Percentiles rank a stretch among this genome's conserved stretches.
These are phyloP conservation scores for Fraxinus latifolia DNA, from an alignment of 305 asterid species.

Conservation along the genomic window DNA sequence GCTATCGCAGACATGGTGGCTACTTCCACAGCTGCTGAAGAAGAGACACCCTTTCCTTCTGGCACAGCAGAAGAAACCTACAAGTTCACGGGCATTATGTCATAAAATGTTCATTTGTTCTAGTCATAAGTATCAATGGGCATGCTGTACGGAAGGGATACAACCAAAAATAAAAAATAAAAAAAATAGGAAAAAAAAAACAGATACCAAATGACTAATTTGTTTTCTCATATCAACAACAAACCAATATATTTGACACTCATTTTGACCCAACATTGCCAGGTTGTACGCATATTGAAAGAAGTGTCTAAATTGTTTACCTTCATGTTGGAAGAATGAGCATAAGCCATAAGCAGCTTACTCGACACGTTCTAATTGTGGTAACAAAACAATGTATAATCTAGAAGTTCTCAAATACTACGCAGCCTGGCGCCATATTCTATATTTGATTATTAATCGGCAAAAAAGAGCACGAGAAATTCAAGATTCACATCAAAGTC, in stretches of 20 bases:
- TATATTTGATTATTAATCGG: neutral
- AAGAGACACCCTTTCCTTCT: conserved; percentile 99
- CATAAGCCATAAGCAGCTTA: neutral
- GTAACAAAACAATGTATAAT: neutral
- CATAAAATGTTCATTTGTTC: conserved; percentile 1
- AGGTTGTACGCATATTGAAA: neutral
- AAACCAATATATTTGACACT: neutral
- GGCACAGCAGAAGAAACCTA: conserved; percentile 99
- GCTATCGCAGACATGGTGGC: conserved; percentile 96
- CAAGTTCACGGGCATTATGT: conserved; percentile 7
- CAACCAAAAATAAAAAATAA: neutral
- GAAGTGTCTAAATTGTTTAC: neutral
- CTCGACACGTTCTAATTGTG: neutral
- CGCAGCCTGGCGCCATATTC: neutral
- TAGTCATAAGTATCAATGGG: conserved; percentile 3
- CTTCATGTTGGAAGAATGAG: neutral
- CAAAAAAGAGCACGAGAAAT: neutral
- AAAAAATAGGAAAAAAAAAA: neutral
- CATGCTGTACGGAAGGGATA: neutral
- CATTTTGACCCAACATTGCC: neutral
- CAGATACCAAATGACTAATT: neutral
- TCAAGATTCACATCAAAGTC: neutral
- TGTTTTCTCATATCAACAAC: neutral
- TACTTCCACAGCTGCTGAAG: conserved; percentile 98
- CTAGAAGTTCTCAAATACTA: neutral